phyloP scores from a whole-genome alignment of 2,329 filamentous ascomycete species.

The Aspergillus quadricinctus region DNA sequence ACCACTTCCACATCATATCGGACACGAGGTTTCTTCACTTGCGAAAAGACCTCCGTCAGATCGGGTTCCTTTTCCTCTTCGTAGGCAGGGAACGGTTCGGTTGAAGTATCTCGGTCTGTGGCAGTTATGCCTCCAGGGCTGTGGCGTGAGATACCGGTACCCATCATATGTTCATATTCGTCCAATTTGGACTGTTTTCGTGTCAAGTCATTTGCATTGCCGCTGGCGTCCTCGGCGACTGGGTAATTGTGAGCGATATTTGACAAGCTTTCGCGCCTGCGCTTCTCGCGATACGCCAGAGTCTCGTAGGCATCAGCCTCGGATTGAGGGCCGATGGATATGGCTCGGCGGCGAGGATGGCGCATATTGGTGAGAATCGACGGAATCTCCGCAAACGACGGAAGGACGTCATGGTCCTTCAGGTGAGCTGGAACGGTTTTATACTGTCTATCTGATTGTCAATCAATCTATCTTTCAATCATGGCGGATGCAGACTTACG shows the following conservation, averaged over 20 bases:
- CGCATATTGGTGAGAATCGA: conserved; percentile 76
- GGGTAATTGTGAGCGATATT: conserved; percentile 27
- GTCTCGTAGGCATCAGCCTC: conserved; percentile 96
- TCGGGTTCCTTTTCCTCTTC: conserved; percentile 43
- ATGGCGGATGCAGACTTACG: conserved; percentile 42
- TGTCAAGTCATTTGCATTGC: conserved; percentile 25
- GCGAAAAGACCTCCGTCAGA: conserved; percentile 77
- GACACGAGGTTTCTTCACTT: conserved; percentile 78
- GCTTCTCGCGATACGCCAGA: conserved; percentile 79
- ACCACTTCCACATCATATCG: conserved; percentile 98
- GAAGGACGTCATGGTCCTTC: conserved; percentile 82
- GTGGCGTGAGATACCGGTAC: conserved; percentile 52
- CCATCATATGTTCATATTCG: conserved; percentile 71
- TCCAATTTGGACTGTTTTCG: conserved; percentile 50
- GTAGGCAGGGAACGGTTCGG: conserved; percentile 25
- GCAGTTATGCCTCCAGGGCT: conserved; percentile 29
- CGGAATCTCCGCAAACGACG: conserved; percentile 81
- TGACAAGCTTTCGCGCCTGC: conserved; percentile 57
- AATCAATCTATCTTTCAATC: neutral
- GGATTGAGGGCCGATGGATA: conserved; percentile 91
- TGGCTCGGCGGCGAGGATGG: conserved; percentile 70
- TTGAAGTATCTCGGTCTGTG: conserved; percentile 18
- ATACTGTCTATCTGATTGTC: conserved; percentile 57
- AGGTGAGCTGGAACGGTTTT: conserved; percentile 71
- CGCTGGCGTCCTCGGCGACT: conserved; percentile 19